Evolutionary conservation across 805 yeast species (phyloP).

Genomic region (Saccharomyces jurei): DNA sequence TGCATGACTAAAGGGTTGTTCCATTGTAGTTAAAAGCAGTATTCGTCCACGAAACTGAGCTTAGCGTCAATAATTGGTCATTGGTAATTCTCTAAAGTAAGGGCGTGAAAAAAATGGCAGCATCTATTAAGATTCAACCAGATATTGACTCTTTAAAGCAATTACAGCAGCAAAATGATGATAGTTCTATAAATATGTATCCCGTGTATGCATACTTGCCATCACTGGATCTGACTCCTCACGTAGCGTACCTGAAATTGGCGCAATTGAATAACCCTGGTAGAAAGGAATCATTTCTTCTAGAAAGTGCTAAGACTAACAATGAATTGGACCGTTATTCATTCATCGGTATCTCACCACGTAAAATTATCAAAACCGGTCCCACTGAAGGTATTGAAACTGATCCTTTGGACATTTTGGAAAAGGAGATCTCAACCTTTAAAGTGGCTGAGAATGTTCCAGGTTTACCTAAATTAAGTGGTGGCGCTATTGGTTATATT

Average conservation of each 20-base stretch:
- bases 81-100: neutral
- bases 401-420: slow-evolving; percentile 74
- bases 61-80: neutral
- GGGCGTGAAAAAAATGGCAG: neutral
- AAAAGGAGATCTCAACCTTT: slow-evolving; percentile 57
- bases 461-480: slow-evolving; percentile 75
- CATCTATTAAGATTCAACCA: slow-evolving; percentile 39
- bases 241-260: slow-evolving; percentile 78
- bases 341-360: slow-evolving; percentile 81
- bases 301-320: slow-evolving; percentile 85
- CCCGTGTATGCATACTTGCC: slow-evolving; percentile 72
- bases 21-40: neutral
- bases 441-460: slow-evolving; percentile 66
- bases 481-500: slow-evolving; percentile 95
- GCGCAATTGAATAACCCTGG: slow-evolving; percentile 50
- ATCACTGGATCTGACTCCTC: slow-evolving; percentile 79
- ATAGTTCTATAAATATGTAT: slow-evolving; percentile 52
- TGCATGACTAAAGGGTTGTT: neutral
- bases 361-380: slow-evolving; percentile 77
- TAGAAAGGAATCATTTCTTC: slow-evolving; percentile 63
- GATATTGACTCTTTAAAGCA: slow-evolving; percentile 37
- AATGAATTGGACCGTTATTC: slow-evolving; percentile 86
- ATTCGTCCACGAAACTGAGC: neutral
- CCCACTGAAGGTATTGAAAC: slow-evolving; percentile 39
- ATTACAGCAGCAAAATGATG: slow-evolving; percentile 34